These are phyloP conservation scores for Salvia sclarea DNA, from an alignment of 305 asterid species.

Conservation along the genomic window DNA sequence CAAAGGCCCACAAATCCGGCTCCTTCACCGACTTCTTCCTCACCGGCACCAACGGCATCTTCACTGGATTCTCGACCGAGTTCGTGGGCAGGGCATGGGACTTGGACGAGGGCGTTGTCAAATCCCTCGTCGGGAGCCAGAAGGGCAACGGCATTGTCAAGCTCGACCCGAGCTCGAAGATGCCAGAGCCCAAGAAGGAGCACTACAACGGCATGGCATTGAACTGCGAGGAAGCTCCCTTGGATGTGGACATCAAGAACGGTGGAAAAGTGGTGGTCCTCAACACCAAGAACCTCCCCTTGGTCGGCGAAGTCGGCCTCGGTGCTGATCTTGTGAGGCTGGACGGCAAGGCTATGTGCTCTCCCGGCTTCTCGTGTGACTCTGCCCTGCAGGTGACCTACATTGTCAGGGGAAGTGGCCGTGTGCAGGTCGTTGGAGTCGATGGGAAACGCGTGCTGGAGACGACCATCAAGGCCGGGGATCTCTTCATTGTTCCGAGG, in stretches of 20 bases:
- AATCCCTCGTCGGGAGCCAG: slow-evolving; percentile 45
- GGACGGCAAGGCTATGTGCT: slow-evolving; percentile 75
- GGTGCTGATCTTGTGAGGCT: slow-evolving; percentile 85
- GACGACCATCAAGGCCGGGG: slow-evolving; percentile 63
- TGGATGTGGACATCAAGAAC: slow-evolving; percentile 69
- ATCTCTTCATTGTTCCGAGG: slow-evolving; percentile 83
- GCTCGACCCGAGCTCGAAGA: slow-evolving; percentile 36
- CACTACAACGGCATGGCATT: slow-evolving; percentile 55
- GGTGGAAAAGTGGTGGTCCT: slow-evolving; percentile 86
- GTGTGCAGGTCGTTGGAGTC: slow-evolving; percentile 75
- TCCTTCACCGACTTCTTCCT: slow-evolving; percentile 58
- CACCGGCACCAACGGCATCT: slow-evolving; percentile 55
- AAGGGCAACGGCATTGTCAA: slow-evolving; percentile 46
- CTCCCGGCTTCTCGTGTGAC: slow-evolving; percentile 91
- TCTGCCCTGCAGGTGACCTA: slow-evolving; percentile 88
- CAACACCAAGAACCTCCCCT: slow-evolving; percentile 80
- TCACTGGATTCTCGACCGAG: slow-evolving; percentile 81
- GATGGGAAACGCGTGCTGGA: slow-evolving; percentile 78
- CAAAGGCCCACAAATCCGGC: slow-evolving; percentile 53
- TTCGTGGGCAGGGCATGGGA: slow-evolving; percentile 85
- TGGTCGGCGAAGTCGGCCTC: slow-evolving; percentile 76
- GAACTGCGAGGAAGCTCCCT: slow-evolving; percentile 62
- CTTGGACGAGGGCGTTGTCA: slow-evolving; percentile 48
- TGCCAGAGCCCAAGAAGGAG: slow-evolving; percentile 56
- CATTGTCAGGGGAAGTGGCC: slow-evolving; percentile 78